A percentile compares a stretch with the other conserved stretches of the same genome.
These are phyloP conservation scores for Linum usitatissimum DNA, from an alignment of 345 rosid species.

Conservation along the genomic window DNA sequence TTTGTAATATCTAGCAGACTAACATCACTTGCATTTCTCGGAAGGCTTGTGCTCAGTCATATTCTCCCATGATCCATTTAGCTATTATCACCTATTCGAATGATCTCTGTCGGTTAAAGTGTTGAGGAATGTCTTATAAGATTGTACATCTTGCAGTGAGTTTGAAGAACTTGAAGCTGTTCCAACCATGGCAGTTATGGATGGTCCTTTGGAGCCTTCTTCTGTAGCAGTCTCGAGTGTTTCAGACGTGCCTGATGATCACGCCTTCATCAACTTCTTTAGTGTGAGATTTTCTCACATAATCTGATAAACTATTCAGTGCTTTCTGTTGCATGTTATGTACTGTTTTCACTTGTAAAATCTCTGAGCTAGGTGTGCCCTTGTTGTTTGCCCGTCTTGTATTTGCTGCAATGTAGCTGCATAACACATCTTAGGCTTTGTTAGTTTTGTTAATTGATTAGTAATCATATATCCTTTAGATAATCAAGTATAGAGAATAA, in stretches of 20 bases:
- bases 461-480: no score
- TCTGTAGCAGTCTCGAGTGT: slow-evolving; percentile 30
- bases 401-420: no score
- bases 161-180: slow-evolving; percentile 92
- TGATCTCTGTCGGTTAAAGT: neutral
- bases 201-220: slow-evolving; percentile 80
- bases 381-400: neutral
- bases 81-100: neutral
- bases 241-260: slow-evolving; percentile 60
- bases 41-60: neutral
- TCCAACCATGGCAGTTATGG: slow-evolving; percentile 84
- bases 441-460: no score
- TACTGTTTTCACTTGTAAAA: neutral
- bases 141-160: slow-evolving; percentile 38
- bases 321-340: neutral
- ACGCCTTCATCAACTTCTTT: slow-evolving; percentile 77
- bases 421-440: no score
- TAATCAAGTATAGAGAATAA: no score
- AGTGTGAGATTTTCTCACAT: slow-evolving; percentile 36
- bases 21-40: neutral
- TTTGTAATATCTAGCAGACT: neutral
- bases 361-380: neutral
- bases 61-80: neutral
- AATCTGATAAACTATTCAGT: neutral
- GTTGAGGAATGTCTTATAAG: neutral